Base-by-base conservation (phyloP, 2,329 filamentous ascomycete species). In the Periconia sp. region DNA sequence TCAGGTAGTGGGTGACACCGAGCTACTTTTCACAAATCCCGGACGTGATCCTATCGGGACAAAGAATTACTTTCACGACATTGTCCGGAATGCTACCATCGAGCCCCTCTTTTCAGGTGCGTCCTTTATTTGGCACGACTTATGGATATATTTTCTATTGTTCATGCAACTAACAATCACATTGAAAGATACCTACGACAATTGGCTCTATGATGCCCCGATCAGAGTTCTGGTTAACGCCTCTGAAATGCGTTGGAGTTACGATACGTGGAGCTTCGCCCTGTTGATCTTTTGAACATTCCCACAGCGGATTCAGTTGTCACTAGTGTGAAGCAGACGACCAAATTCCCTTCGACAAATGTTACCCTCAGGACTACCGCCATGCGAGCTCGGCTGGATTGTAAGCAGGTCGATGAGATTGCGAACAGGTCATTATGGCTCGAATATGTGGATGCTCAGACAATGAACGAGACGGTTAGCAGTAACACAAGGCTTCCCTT, bases 181-280 rank as follows among this genome's bases (percentile, higher is more conserved):
- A n/a, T n/a, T n/a, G n/a, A 8, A 10, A 42, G 20, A 33, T 2
- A 30, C 7, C 33, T 52, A 37, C 1, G 23, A 23, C 15, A 58
- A 50, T 41, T 60, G 59, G 59, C 42, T 62, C 1, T 55, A 54
- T 18, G 50, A 49, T 33, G 59, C 61, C 13, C 43, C 45, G 10
- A 56, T n/a, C 59, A 6, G 47, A 58, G 35, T 33, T 54, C 1
- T 53, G 8, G 37, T 61, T 15, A 57, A 59, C 19, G 56, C 59
- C 8, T 43, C 59, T 6, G 45, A 57, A 33, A 56, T 53, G 2
- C 23, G 55, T 2, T 64, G 61, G 60, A 61, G 45, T 14, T 40
- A 40, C 5, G 55, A 57, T 30, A 60, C 47, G 27, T 64, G 60
- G 61, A 60, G 48, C 20, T 60, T 62, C 18, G 10, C 58, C 58